These are phyloP conservation scores for Hippophae tibetana DNA, from an alignment of 306 rosid genomes.

Conservation along the genomic window DNA sequence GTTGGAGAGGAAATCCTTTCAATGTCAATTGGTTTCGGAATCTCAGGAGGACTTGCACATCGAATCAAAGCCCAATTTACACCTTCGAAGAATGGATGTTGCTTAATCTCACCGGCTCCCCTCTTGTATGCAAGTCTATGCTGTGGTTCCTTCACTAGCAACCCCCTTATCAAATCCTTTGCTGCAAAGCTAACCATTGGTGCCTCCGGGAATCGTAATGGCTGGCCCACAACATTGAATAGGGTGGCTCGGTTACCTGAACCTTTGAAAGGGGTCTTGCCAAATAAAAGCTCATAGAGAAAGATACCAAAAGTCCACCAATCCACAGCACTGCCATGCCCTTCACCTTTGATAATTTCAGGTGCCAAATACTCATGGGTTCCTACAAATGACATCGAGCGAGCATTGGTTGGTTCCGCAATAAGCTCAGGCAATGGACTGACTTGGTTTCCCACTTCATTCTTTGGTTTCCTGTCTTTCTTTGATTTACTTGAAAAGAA, in stretches of 20 bases:
- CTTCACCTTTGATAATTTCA: conserved; percentile 49
- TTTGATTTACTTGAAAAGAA: conserved; percentile 40
- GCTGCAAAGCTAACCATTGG: conserved; percentile 40
- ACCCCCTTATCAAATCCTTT: conserved; percentile 38
- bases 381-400: conserved; percentile 52
- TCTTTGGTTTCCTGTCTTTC: conserved; percentile 42
- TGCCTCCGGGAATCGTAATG: conserved; percentile 37
- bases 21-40: conserved; percentile 38
- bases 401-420: conserved; percentile 55
- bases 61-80: conserved; percentile 48
- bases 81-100: conserved; percentile 47
- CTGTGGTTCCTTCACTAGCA: conserved; percentile 47
- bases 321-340: conserved; percentile 53
- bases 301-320: conserved; percentile 60
- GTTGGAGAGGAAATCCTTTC: conserved; percentile 30
- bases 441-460: conserved; percentile 43
- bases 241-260: conserved; percentile 47
- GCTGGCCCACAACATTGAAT: conserved; percentile 49
- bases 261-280: conserved; percentile 54
- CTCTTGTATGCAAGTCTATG: conserved; percentile 40
- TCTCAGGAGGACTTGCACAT: conserved; percentile 50
- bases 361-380: conserved; percentile 55
- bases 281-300: conserved; percentile 43
- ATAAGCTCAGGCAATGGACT: conserved; percentile 45
- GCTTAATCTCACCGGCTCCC: conserved; percentile 48